Base-by-base conservation (phyloP, 2,329 filamentous ascomycete genomes). In the Aspergillus fischeri region DNA sequence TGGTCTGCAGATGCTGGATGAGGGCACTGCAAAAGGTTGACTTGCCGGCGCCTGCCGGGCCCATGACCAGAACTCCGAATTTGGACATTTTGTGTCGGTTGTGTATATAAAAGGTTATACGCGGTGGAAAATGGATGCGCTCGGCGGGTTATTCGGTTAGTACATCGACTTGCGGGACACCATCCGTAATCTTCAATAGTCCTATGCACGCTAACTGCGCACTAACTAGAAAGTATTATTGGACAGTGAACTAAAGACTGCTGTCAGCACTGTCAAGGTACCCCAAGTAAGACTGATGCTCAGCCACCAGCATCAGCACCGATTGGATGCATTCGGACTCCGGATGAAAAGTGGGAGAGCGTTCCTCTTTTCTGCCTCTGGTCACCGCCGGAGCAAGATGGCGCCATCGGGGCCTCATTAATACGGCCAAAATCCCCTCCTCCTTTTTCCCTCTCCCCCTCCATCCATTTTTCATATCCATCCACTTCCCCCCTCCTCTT, bases 11-110 rank as follows among this genome's bases (percentile, higher is more conserved):
- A 70, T 97, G 91, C 59, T 94, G 92, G 73, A 97, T 97, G 67
- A 99, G 84, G 65, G 91, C 86, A 57, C 90, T 88, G 80, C 92
- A 97, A 76, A 99, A 99, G 60, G 94, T 99, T 28, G 92, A 95
- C 84, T 96, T 99, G 78, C 94, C 94, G 24, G 92, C 92, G 65
- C 92, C 94, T 21, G 94, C 93, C 59, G 93, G 94, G 73, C 94
- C 94, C 89, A 97, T 96, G 60, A 97, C 88, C 77, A 97, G 87
- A 63, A 91, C 87, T 53, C 94, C 94, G 73, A 92, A 97, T 77
- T 97, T 96, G 77, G 90, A 93, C 91, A 95, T 96, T 55, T 50
- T 38, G 17, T 38, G 10, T 14, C 4, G 10, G 11, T 51, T 38
- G 11, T 38, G 10, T 14, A 63, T 42, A 57, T 29, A 38, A 32